Evolutionary conservation across 371 early-diverging fungal species (phyloP).

Genomic region (Haplosporangium sp.): DNA sequence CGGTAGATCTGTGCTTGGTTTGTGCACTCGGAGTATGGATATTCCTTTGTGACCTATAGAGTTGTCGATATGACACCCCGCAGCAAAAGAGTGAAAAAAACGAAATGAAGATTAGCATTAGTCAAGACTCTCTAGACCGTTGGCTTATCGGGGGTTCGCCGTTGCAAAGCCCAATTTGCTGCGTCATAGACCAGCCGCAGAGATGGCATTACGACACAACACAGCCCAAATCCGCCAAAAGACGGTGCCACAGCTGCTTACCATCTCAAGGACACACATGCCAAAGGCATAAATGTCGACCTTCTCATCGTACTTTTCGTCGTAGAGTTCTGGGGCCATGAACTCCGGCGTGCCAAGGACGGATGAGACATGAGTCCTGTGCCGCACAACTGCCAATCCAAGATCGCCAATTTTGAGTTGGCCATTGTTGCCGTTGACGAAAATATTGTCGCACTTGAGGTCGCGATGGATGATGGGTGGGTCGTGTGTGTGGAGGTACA

Average conservation of each 20-base stretch:
- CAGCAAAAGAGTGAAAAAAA: background rate
- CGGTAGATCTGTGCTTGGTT: conserved; percentile 90
- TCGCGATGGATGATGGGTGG: conserved; percentile 93
- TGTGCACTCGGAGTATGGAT: conserved; percentile 90
- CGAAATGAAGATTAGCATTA: conserved; percentile 1
- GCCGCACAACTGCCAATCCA: conserved; percentile 78
- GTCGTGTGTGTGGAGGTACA: conserved; percentile 81
- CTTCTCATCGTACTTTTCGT: conserved; percentile 89
- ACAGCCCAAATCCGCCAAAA: conserved; percentile 8
- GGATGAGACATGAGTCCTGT: conserved; percentile 68
- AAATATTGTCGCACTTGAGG: conserved; percentile 88
- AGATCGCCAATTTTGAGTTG: conserved; percentile 94
- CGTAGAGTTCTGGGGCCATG: conserved; percentile 94
- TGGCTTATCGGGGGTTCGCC: too few relatives aligned
- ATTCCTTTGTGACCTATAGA: conserved; percentile 83
- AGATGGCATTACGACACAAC: background rate
- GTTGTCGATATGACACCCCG: background rate
- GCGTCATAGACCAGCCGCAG: too few relatives aligned
- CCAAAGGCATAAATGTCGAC: conserved; percentile 96
- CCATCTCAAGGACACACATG: conserved; percentile 92
- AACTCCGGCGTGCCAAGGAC: conserved; percentile 84
- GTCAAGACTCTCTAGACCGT: too few relatives aligned
- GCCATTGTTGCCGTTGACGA: conserved; percentile 90
- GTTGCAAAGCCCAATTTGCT: too few relatives aligned
- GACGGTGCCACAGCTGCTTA: conserved; percentile 20